These are phyloP conservation scores for Trichoderma reesei DNA, from an alignment of 495 filamentous ascomycete genomes.

Conservation along the genomic window DNA sequence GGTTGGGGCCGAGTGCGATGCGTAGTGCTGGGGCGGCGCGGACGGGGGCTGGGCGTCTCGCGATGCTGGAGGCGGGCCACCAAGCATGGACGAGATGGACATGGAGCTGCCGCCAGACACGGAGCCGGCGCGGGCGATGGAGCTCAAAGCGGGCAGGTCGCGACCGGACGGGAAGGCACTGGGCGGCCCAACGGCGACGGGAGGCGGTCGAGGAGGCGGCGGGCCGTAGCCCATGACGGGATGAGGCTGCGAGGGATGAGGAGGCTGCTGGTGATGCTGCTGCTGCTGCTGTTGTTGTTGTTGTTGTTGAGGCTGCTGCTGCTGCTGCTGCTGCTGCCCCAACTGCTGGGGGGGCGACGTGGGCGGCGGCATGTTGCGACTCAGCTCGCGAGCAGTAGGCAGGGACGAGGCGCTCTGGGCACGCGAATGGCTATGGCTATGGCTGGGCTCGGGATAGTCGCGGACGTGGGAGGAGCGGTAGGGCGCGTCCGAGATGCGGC, in stretches of 20 bases:
- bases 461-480: conserved; percentile 35
- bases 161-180: conserved; percentile 40
- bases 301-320: conserved; percentile 29
- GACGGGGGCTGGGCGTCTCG: conserved; percentile 42
- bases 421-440: conserved; percentile 43
- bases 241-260: conserved; percentile 30
- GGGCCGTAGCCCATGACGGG: conserved; percentile 34
- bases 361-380: conserved; percentile 44
- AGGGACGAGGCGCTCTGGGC: conserved; percentile 45
- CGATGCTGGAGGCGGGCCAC: conserved; percentile 46
- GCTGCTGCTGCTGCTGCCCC: conserved; percentile 22
- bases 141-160: conserved; percentile 44
- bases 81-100: conserved; percentile 93
- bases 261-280: conserved; percentile 30
- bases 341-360: conserved; percentile 37
- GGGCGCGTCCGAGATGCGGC: conserved; percentile 42
- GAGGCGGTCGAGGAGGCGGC: conserved; percentile 39
- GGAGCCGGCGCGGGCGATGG: conserved; percentile 33
- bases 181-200: conserved; percentile 42
- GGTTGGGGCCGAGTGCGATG: conserved; percentile 37
- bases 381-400: conserved; percentile 31
- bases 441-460: conserved; percentile 24
- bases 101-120: conserved; percentile 55
- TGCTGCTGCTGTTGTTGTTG: conserved; percentile 26
- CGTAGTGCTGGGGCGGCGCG: conserved; percentile 47